Conservation (phyloP, 164 flowering plant species). For the Annona cherimola region DNA sequence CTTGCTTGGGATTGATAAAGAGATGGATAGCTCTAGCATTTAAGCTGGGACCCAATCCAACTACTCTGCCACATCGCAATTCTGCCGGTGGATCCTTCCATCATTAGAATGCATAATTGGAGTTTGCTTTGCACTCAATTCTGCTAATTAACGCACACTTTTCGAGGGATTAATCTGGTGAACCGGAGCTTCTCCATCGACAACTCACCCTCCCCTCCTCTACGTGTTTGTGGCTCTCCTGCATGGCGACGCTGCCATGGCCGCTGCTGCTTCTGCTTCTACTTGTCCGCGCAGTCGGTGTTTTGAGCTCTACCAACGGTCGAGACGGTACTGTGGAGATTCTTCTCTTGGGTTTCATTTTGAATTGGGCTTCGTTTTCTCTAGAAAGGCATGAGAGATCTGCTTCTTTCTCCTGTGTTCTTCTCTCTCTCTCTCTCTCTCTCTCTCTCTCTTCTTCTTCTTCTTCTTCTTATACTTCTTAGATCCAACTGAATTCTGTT, state of each 20-base stretch:
- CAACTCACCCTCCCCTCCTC: neutral
- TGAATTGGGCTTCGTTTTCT: neutral
- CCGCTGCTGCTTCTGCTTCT: neutral
- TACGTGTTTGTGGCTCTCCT: neutral
- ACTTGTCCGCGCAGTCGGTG: neutral
- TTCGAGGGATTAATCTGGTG: neutral
- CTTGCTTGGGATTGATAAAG: neutral
- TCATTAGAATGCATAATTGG: neutral
- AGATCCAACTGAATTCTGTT: no score
- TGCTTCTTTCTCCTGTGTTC: neutral
- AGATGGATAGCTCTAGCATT: no score
- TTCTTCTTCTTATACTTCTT: neutral
- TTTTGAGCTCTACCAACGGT: neutral
- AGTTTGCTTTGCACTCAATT: constrained; percentile 1
- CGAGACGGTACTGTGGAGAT: constrained; percentile 1
- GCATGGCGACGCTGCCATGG: constrained; percentile 2
- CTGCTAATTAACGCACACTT: neutral
- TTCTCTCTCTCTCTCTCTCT: no score
- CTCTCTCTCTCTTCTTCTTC: no score
- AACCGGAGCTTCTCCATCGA: neutral
- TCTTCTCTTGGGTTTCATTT: neutral
- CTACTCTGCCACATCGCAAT: neutral
- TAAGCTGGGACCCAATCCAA: neutral
- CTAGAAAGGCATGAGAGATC: neutral
- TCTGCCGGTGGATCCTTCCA: neutral